These are phyloP conservation scores for Diplocarpon rosae DNA, from an alignment of 2,329 filamentous ascomycete genomes.

Conservation along the genomic window DNA sequence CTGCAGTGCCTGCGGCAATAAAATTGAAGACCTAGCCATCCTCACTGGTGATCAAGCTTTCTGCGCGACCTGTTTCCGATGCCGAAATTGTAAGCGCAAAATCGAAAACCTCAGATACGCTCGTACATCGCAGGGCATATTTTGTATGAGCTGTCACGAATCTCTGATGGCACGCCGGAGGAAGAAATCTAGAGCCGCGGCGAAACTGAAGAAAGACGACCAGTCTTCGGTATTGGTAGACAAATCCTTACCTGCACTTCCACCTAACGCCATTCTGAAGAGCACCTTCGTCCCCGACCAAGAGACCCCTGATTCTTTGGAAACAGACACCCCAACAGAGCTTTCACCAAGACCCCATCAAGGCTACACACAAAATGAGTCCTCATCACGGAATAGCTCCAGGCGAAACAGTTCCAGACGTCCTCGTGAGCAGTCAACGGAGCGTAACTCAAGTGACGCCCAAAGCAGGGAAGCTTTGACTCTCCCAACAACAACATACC, in stretches of 20 bases:
- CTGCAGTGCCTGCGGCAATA: slow-evolving; percentile 91
- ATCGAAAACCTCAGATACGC: slow-evolving; percentile 98
- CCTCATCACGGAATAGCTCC: slow-evolving; percentile 44
- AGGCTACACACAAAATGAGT: slow-evolving; percentile 40
- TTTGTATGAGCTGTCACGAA: slow-evolving; percentile 98
- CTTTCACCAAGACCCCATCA: slow-evolving; percentile 52
- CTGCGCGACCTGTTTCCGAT: slow-evolving; percentile 93
- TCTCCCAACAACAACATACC: slow-evolving; percentile 66
- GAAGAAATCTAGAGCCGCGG: slow-evolving; percentile 68
- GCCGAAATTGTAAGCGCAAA: slow-evolving; percentile 95
- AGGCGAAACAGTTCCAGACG: slow-evolving; percentile 34
- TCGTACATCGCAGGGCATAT: slow-evolving; percentile 93
- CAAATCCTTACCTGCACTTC: slow-evolving; percentile 86
- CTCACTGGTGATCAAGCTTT: slow-evolving; percentile 96
- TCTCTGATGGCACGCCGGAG: slow-evolving; percentile 85
- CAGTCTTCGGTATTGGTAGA: slow-evolving; percentile 62
- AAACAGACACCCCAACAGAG: slow-evolving; percentile 59
- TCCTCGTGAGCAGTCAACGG: slow-evolving; percentile 38
- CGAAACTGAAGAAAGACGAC: slow-evolving; percentile 52
- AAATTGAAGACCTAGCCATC: slow-evolving; percentile 97
- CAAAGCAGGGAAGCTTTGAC: slow-evolving; percentile 49
- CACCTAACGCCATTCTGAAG: slow-evolving; percentile 58
- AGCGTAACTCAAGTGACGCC: slow-evolving; percentile 34
- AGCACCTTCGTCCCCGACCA: slow-evolving; percentile 46
- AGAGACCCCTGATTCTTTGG: slow-evolving; percentile 46